Percentiles rank a stretch among this genome's conserved stretches.
phyloP scores from a whole-genome alignment of 345 rosid genomes.

The Citrus australasica region DNA sequence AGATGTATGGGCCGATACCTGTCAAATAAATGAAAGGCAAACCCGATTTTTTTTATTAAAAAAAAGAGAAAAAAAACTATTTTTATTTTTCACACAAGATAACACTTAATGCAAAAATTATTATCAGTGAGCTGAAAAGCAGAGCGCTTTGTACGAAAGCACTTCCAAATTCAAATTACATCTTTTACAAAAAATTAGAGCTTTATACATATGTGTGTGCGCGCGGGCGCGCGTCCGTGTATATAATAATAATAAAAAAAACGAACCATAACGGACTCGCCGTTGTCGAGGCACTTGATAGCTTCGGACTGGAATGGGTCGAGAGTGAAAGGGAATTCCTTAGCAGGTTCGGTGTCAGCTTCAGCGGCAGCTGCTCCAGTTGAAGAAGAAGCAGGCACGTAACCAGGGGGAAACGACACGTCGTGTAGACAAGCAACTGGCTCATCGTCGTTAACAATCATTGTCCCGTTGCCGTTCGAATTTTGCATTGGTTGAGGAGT shows the following conservation, averaged over 20 bases:
- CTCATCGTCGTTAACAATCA: background rate
- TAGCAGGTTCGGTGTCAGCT: conserved; percentile 54
- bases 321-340: conserved; percentile 86
- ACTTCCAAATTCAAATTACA: background rate
- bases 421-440: conserved; percentile 10
- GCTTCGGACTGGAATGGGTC: conserved; percentile 97
- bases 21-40: background rate
- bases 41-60: background rate
- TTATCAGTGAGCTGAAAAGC: background rate
- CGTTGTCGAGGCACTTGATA: conserved; percentile 78
- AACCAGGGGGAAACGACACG: conserved; percentile 11
- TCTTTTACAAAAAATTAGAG: conserved; percentile 3
- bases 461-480: background rate
- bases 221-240: no score
- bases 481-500: background rate
- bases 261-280: conserved; percentile 80
- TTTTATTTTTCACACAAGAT: background rate
- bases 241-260: no score
- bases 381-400: background rate
- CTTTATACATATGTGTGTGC: no score
- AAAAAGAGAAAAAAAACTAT: background rate
- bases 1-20: conserved; percentile 99
- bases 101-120: background rate
- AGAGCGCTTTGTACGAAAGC: background rate
- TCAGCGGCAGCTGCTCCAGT: background rate